Conservation (phyloP, 108 stramenopile genomes). For the Nitzschia inconspicua region DNA sequence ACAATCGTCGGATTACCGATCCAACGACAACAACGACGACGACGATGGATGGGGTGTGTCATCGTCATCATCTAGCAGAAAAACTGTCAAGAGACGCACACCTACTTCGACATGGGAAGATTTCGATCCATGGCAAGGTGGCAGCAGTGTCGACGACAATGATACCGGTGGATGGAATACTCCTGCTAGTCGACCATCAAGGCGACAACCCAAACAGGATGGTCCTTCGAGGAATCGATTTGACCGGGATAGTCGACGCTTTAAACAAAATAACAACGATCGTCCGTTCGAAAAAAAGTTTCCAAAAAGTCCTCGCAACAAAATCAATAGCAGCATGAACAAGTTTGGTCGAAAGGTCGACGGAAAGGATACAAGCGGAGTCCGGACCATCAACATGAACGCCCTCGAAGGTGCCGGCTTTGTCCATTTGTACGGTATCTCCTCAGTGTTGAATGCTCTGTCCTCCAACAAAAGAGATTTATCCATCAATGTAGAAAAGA, state of each 20-base stretch:
- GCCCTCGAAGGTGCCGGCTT: constrained; percentile 70
- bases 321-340: not conserved
- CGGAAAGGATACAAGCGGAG: not conserved
- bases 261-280: not conserved
- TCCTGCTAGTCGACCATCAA: not conserved
- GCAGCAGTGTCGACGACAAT: not conserved
- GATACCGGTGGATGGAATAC: not conserved
- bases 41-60: not conserved
- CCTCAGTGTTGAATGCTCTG: constrained; percentile 79
- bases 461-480: constrained; percentile 62
- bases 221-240: not conserved
- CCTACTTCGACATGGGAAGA: constrained; percentile 1
- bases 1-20: too few relatives aligned
- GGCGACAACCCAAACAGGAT: not conserved
- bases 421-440: constrained; percentile 81
- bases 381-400: constrained; percentile 70
- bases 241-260: not conserved
- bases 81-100: not conserved
- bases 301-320: not conserved
- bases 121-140: constrained; percentile 4
- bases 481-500: constrained; percentile 19
- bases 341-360: not conserved
- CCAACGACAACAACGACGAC: not conserved
- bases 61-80: not conserved
- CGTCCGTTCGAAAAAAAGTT: not conserved